Conservation (phyloP, 768 basidiomycete species). For the Ramaria rubella region DNA sequence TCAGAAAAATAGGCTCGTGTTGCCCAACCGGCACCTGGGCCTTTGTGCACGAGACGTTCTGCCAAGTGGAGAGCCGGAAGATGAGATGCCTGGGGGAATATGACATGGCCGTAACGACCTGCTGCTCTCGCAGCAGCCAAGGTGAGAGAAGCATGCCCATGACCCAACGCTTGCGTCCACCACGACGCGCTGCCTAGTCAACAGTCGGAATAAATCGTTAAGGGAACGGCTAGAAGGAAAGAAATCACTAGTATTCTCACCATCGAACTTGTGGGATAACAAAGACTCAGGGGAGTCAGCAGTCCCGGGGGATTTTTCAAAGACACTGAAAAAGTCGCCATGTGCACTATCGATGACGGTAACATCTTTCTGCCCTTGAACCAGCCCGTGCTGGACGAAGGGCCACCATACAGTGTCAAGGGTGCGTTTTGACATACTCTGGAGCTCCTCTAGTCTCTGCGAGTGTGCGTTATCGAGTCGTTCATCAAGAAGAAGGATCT, state of each 20-base stretch:
- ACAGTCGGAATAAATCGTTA: not conserved
- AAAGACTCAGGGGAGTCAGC: not conserved
- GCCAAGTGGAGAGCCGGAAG: constrained; percentile 79
- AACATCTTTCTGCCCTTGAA: constrained; percentile 64
- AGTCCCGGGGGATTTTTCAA: constrained; percentile 26
- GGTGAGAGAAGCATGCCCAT: constrained; percentile 67
- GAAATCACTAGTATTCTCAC: not conserved
- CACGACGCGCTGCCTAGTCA: constrained; percentile 84
- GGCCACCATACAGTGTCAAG: constrained; percentile 91
- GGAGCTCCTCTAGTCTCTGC: constrained; percentile 62
- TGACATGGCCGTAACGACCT: constrained; percentile 94
- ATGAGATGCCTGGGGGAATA: constrained; percentile 88
- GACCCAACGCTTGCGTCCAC: constrained; percentile 96
- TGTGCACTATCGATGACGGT: constrained; percentile 89
- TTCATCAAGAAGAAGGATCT: constrained; percentile 41
- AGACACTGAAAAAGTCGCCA: constrained; percentile 80
- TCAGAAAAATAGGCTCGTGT: constrained; percentile 88
- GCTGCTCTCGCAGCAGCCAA: constrained; percentile 85
- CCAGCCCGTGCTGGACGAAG: constrained; percentile 83
- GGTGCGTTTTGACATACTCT: constrained; percentile 72
- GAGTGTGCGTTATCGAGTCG: constrained; percentile 60
- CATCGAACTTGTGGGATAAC: constrained; percentile 9
- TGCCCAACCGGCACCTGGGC: constrained; percentile 90
- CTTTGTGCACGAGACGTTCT: constrained; percentile 64
- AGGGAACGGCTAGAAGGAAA: not conserved